Evolutionary conservation across 2,329 filamentous ascomycete species (phyloP).

Genomic region (Fusarium pseudograminearum): DNA sequence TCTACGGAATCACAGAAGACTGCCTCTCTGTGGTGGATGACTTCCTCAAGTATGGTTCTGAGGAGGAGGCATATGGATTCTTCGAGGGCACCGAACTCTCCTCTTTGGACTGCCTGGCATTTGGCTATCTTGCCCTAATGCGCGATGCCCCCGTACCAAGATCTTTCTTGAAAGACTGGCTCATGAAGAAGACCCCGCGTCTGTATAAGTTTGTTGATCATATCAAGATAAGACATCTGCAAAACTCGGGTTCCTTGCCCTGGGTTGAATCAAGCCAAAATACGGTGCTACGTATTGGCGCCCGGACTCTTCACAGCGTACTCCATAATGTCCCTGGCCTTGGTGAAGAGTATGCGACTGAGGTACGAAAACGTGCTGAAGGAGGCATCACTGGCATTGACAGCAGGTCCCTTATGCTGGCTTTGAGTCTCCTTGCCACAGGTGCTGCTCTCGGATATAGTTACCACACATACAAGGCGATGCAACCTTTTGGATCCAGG

Average conservation of each 20-base stretch:
- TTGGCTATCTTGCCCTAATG: conserved; percentile 84
- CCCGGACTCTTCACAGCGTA: conserved; percentile 52
- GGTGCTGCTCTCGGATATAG: conserved; percentile 57
- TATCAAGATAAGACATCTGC: conserved; percentile 44
- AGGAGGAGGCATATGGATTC: conserved; percentile 50
- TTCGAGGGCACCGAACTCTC: conserved; percentile 46
- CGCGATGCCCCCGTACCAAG: conserved; percentile 62
- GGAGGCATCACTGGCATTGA: conserved; percentile 51
- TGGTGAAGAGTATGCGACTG: conserved; percentile 53
- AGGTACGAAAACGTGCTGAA: conserved; percentile 55
- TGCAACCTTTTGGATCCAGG: conserved; percentile 60
- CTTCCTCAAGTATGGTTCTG: conserved; percentile 53
- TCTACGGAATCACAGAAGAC: conserved; percentile 77
- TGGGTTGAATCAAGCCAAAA: conserved; percentile 43
- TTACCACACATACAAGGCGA: conserved; percentile 54
- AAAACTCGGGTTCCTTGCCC: conserved; percentile 43
- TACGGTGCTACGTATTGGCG: conserved; percentile 43
- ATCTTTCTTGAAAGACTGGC: conserved; percentile 57
- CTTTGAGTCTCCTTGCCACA: conserved; percentile 52
- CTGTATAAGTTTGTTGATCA: conserved; percentile 51
- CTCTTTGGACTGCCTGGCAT: conserved; percentile 79
- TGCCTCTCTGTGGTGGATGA: conserved; percentile 79
- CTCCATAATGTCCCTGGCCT: conserved; percentile 53
- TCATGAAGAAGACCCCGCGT: conserved; percentile 50
- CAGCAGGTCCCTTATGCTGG: conserved; percentile 49